Base-by-base conservation (phyloP, 2,329 filamentous ascomycete species). In the Dothiorella sarmentorum region DNA sequence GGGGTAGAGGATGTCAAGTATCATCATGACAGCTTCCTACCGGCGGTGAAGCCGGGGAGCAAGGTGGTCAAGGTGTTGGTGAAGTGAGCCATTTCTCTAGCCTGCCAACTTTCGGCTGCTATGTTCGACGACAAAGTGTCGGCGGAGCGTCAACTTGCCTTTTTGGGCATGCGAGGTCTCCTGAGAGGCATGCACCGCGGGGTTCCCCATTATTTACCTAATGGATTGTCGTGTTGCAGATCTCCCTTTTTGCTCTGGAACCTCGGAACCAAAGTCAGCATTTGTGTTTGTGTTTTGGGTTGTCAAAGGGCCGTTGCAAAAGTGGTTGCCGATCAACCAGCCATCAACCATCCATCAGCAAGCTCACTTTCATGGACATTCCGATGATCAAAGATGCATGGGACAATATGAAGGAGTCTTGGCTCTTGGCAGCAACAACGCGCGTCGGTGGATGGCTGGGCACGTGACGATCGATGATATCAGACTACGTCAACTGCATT, bases 11-110 rank as follows among this genome's bases (percentile, higher is more conserved):
- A 73, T 61, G 71, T 73, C 37, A 60, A 68, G 58, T 59, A 73
- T 18, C 66, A 64, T 1, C 67, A 73, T 49, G 74, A 76, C 62
- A 72, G 70, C 38, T 76, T 77, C 44, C 71, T 71, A 45, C 73
- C 74, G 2, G 65, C 70, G 2, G 60, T 67, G 4, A 65, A 53
- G 59, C 13, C 67, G 47, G 69, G 69, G n/a, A 66, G 65, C 0
- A 73, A 73, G 58, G 74, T 73, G 0, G 65, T 76, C 6, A 63
- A 71, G 58, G 69, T 70, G 18, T 18, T 57, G 42, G 42, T 57
- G 22, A 47, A 40, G 24, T 24, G n/a, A 18, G 37, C 17, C 1
- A 22, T 42, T 22, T 42, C 17, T 20, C 1, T 10, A 13, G 5
- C 13, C 13, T 13, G 13, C 3, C 29, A 9, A 5, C 29, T 31